Evolutionary conservation across 1,284 basidiomycete species (phyloP).

Genomic region (Pseudozyma pruni): DNA sequence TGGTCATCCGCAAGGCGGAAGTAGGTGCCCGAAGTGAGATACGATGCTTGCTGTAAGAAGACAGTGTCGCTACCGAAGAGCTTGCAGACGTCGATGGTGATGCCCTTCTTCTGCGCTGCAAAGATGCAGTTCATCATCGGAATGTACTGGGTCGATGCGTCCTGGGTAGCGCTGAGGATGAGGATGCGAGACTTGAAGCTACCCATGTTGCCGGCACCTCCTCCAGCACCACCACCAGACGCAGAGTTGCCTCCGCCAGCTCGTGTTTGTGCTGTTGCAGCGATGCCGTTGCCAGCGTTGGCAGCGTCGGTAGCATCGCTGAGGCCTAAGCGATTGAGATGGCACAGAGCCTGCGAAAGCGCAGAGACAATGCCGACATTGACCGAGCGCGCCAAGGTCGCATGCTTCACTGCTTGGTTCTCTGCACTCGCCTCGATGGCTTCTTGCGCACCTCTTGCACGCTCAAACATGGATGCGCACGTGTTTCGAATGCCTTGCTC

Average conservation of each 20-base stretch:
- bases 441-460: conserved; percentile 26
- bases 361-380: conserved; percentile 50
- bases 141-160: conserved; percentile 87
- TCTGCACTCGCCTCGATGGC: conserved; percentile 10
- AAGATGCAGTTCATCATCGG: conserved; percentile 99
- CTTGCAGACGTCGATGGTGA: conserved; percentile 95
- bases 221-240: conserved; percentile 3
- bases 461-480: conserved; percentile 40
- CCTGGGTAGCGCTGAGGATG: conserved; percentile 89
- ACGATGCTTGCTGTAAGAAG: conserved; percentile 95
- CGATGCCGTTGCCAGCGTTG: conserved; percentile 20
- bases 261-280: conserved; percentile 27
- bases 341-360: conserved; percentile 51
- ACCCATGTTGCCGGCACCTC: conserved; percentile 15
- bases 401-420: conserved; percentile 26
- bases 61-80: conserved; percentile 88
- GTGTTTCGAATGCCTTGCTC: conserved; percentile 46
- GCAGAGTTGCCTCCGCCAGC: conserved; percentile 23
- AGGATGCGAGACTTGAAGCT: conserved; percentile 75
- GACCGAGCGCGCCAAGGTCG: conserved; percentile 28
- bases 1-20: conserved; percentile 85
- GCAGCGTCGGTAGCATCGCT: conserved; percentile 36
- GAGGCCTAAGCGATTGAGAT: conserved; percentile 40
- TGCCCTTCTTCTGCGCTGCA: conserved; percentile 95
- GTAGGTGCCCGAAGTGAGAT: conserved; percentile 93